Conservation (phyloP, 169 alveolate species). For the Eimeria falciformis region DNA sequence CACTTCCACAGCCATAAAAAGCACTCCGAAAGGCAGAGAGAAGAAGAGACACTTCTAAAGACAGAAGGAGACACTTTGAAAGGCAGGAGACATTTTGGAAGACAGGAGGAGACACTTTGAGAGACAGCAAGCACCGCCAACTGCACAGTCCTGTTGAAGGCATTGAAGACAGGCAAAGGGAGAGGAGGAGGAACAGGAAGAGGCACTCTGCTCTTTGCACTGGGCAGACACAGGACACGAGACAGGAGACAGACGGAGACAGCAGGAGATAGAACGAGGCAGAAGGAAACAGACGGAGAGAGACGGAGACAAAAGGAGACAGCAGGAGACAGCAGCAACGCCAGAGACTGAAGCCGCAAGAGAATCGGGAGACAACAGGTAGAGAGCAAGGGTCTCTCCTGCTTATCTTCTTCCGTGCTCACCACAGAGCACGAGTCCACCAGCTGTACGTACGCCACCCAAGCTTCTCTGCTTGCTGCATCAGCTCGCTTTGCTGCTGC, state of each 20-base stretch:
- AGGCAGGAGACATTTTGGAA: neutral
- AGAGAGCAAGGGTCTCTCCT: neutral
- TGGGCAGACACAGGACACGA: neutral
- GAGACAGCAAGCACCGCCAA: too few species aligned
- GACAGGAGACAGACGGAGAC: neutral
- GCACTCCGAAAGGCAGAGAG: neutral
- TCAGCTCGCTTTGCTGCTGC: slow-evolving; percentile 14
- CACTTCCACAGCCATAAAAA: neutral
- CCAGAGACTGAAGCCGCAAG: neutral
- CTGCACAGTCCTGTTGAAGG: too few species aligned
- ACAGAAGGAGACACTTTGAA: neutral
- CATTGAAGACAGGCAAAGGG: too few species aligned
- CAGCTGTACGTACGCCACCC: neutral
- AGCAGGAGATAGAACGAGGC: neutral
- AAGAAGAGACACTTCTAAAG: neutral
- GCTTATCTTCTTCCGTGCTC: neutral
- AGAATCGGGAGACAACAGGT: neutral
- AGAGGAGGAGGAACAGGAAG: neutral
- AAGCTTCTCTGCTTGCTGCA: neutral
- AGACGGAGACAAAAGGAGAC: too few species aligned
- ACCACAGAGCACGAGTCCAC: neutral
- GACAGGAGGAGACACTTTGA: neutral
- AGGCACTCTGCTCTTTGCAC: neutral
- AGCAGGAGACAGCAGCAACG: neutral
- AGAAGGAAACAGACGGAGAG: too few species aligned